These are phyloP conservation scores for Fusarium proliferatum DNA, from an alignment of 2,329 filamentous ascomycete species.

Conservation along the genomic window DNA sequence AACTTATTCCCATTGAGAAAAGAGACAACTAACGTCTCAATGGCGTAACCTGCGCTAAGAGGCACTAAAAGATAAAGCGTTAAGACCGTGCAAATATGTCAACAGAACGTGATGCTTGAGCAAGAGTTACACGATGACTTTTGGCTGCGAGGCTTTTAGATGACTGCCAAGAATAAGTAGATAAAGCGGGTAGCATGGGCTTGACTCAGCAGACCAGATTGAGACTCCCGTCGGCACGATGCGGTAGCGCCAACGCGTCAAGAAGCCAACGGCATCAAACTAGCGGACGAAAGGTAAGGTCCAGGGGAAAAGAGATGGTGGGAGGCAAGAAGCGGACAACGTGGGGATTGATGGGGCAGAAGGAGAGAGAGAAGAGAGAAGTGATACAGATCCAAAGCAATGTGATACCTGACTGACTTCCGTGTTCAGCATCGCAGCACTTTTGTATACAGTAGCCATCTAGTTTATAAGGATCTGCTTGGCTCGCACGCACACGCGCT, in stretches of 20 bases:
- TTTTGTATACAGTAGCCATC: neutral
- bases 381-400: constrained; percentile 2
- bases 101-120: neutral
- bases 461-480: neutral
- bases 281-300: constrained; percentile 7
- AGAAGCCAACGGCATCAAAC: neutral
- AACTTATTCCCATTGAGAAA: constrained; percentile 13
- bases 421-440: constrained; percentile 2
- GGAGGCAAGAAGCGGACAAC: constrained; percentile 10
- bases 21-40: constrained; percentile 35
- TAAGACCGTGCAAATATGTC: neutral
- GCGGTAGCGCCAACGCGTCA: constrained; percentile 4
- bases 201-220: neutral
- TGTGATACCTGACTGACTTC: neutral
- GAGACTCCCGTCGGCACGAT: neutral
- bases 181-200: neutral
- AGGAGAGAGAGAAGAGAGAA: constrained; percentile 4
- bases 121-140: neutral
- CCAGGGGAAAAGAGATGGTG: constrained; percentile 18
- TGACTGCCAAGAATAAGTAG: neutral
- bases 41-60: neutral
- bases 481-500: neutral
- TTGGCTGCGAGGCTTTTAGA: neutral
- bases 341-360: constrained; percentile 5
- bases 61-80: neutral